phyloP scores from a whole-genome alignment of 1,284 basidiomycete genomes.

The Cutaneotrichosporon sp. region DNA sequence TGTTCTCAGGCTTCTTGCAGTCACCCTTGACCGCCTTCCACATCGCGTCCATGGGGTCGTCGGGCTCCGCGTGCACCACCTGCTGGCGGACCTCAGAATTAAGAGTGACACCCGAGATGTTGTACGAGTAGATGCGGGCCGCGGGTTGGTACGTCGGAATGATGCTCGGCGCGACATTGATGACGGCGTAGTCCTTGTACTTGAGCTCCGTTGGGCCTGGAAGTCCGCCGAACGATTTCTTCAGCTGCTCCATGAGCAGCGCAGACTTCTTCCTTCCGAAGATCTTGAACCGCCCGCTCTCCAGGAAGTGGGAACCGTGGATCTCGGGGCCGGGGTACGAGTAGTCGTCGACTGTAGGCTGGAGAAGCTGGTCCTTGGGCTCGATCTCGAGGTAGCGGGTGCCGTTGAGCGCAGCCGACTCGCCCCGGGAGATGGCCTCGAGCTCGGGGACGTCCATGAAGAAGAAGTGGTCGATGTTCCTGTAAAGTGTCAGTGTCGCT shows the following conservation, averaged over 20 bases:
- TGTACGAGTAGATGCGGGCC: slow-evolving; percentile 76
- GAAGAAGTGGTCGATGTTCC: slow-evolving; percentile 56
- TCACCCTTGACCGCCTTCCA: slow-evolving; percentile 42
- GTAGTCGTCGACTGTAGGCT: slow-evolving; percentile 18
- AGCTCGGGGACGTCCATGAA: slow-evolving; percentile 52
- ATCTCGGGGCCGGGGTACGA: slow-evolving; percentile 29
- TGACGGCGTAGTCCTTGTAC: slow-evolving; percentile 67
- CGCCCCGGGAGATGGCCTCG: slow-evolving; percentile 23
- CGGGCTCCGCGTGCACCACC: slow-evolving; percentile 16
- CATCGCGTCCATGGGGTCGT: slow-evolving; percentile 25
- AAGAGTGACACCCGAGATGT: slow-evolving; percentile 58
- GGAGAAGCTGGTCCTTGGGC: slow-evolving; percentile 1
- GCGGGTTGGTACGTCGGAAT: slow-evolving; percentile 87
- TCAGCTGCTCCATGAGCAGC: slow-evolving; percentile 45
- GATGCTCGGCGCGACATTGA: slow-evolving; percentile 75
- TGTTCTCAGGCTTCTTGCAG: slow-evolving; percentile 45
- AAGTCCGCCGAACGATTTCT: slow-evolving; percentile 49
- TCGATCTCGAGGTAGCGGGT: slow-evolving; percentile 8
- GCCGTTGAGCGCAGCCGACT: slow-evolving; percentile 6
- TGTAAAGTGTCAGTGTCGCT: slow-evolving; percentile 24
- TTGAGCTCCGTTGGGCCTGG: slow-evolving; percentile 59
- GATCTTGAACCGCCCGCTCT: slow-evolving; percentile 36
- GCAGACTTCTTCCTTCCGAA: slow-evolving; percentile 34
- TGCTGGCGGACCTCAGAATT: slow-evolving; percentile 28
- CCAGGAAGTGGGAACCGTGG: slow-evolving; percentile 28